These are phyloP conservation scores for Neonectria sp. DNA, from an alignment of 2,329 filamentous ascomycete species.

Conservation along the genomic window DNA sequence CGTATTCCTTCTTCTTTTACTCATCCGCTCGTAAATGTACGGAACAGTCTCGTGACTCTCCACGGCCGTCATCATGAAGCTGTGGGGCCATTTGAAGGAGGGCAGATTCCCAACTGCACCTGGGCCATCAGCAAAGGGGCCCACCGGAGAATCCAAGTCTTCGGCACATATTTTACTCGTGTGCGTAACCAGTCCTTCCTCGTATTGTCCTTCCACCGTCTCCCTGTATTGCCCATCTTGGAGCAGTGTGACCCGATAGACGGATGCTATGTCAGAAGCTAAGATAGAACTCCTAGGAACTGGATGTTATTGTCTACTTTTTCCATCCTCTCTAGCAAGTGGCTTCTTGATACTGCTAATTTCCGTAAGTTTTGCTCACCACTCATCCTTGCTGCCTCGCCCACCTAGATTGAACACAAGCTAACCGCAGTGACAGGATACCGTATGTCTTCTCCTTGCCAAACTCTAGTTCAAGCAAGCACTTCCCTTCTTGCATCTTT, in stretches of 20 bases:
- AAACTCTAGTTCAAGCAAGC: not conserved
- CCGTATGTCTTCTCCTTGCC: constrained; percentile 45
- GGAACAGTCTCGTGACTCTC: not conserved
- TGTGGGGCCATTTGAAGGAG: not conserved
- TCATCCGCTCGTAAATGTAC: not conserved
- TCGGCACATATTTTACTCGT: not conserved
- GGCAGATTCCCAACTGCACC: not conserved
- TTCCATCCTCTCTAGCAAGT: constrained; percentile 95
- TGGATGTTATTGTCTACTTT: constrained; percentile 90
- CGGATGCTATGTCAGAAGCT: not conserved
- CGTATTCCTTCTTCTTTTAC: not conserved
- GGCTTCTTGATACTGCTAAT: constrained; percentile 81
- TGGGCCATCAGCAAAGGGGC: not conserved
- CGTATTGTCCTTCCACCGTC: not conserved
- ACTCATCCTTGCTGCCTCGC: not conserved
- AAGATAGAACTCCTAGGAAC: constrained; percentile 57
- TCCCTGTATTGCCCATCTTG: not conserved
- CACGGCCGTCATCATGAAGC: not conserved
- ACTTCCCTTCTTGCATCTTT: not conserved
- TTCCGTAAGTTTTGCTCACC: constrained; percentile 73
- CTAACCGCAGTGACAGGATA: constrained; percentile 47
- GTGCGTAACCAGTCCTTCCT: not conserved
- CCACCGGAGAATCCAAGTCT: not conserved
- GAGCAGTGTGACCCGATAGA: not conserved
- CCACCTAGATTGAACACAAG: not conserved